Base-by-base conservation (phyloP, 2,329 filamentous ascomycete species). In the Paraphoma sp. region DNA sequence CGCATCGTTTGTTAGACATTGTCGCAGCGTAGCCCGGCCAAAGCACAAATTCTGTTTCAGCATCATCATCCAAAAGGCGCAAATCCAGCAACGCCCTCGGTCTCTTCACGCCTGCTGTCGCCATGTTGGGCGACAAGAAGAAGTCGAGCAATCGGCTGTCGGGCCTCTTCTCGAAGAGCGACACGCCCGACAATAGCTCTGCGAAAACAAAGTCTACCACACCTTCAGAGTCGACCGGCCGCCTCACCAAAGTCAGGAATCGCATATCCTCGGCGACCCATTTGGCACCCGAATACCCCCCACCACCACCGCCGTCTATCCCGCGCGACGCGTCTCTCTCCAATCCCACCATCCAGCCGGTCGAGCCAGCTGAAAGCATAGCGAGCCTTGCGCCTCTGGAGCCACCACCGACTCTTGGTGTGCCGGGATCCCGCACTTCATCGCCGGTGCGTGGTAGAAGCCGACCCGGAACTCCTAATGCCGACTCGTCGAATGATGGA, bases 61-160 rank as follows among this genome's bases (percentile, higher is more conserved):
- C 33, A 36, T 36, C 6, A 23, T 23, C 23, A 23, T 23, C 33
- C 3, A 14, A 10, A 10, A 36, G 33, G 10, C 14, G 33, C 14
- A 36, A 36, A 10, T 3, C 10, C 33, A 36, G 9, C 33, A 3
- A 10, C 33, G 14, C 14, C 33, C 6, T 36, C 33, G 33, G 10
- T 10, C 33, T 36, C 33, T 10, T 36, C 33, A 28, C 16, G 1
- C 31, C 28, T 28, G 46, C 28, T 40, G 12, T 48, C 41, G 45
- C 57, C 54, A 67, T 67, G 59, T 45, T 71, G 64, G 60, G 59
- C 38, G 63, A 69, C 51, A 73, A 70, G 63, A 75, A 73, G 61
- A 69, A 68, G 48, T 64, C 72, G n/a, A 68, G 60, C 60, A 63
- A 63, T 45, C 59, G 74, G 57, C 67, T 76, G 51, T 76, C 73